Evolutionary conservation across 306 rosid species (phyloP), one percentile per base, ranked within the genome.

Genomic region (Fragaria iinumae): DNA sequence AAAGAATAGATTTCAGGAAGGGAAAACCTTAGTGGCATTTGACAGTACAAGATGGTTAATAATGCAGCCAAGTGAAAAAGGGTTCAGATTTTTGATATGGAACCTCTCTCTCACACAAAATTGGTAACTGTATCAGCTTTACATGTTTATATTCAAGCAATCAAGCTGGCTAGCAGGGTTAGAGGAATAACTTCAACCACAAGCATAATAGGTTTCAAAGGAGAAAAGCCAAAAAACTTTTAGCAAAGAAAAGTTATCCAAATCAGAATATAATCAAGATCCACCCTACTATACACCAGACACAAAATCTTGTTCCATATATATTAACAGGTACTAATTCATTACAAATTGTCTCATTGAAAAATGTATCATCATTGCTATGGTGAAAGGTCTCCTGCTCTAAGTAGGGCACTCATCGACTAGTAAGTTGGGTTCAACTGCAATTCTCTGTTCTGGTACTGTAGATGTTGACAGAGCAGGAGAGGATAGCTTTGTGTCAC

Each of bases 281-380:
- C 67, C 11, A 76, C 8, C 18, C 32, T 14, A 43, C n/a, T 4
- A 43, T 29, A 23, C 77, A 65, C 73, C 57, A 43, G 74, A 76
- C 48, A 44, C 17, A 77, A 71, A 53, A 20, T 29, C 36, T 20
- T 36, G 47, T 36, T 34, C 25, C 80, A 43, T 43, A 43, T 43
- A 12, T 50, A 63, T 71, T 53, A 71, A 66, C 65, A 34, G 59
- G 59, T 47, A 50, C 5, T 11, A 47, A 72, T 67, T 53, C 72
- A 82, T 73, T 77, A 65, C 63, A 23, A 73, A 21, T 57, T 73
- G 85, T 82, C 85, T 77, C 68, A 48, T 56, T 73, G 39, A 53
- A 8, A 67, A 21, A 68, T 8, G 16, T 55, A 55, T 5, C 69
- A 77, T 82, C 63, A 82, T 82, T 77, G 29, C 67, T 4, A 67